Conservation (phyloP, 768 basidiomycete genomes). For the Termitomyces sp. region DNA sequence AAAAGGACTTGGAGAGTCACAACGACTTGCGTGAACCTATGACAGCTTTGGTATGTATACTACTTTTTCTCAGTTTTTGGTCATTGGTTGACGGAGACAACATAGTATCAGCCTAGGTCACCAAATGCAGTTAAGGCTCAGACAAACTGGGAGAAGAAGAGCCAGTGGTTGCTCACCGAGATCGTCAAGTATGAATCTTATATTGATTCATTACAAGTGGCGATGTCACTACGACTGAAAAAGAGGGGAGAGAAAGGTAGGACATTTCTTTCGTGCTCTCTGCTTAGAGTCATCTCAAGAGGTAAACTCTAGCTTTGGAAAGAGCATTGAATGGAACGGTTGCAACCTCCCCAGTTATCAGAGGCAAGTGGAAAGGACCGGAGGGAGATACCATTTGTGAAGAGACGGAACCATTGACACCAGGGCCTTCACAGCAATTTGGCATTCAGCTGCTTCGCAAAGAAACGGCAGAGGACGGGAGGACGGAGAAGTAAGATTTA, state of each 20-base stretch:
- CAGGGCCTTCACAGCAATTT: constrained; percentile 24
- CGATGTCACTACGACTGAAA: constrained; percentile 82
- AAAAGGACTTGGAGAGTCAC: constrained; percentile 78
- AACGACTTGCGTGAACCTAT: constrained; percentile 83
- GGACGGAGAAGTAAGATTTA: constrained; percentile 19
- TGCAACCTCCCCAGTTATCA: constrained; percentile 17
- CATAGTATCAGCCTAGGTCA: constrained; percentile 79
- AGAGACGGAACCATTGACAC: constrained; percentile 28
- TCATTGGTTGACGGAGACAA: constrained; percentile 4
- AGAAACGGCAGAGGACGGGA: constrained; percentile 22
- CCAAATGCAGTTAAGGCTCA: constrained; percentile 72
- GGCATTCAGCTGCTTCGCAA: constrained; percentile 19
- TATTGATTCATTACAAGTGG: constrained; percentile 81
- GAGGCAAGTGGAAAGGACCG: constrained; percentile 30
- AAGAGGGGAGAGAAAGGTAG: constrained; percentile 83
- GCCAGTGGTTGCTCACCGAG: constrained; percentile 84
- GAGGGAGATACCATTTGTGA: constrained; percentile 31
- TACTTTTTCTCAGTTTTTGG: neutral
- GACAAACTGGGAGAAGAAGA: constrained; percentile 92
- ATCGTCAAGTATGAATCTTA: constrained; percentile 96
- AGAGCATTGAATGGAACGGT: constrained; percentile 29
- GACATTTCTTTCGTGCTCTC: neutral
- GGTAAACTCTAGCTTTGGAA: constrained; percentile 24
- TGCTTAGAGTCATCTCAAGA: neutral
- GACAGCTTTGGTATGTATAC: constrained; percentile 59